These are phyloP conservation scores for Colletotrichum sojae DNA, from an alignment of 2,329 filamentous ascomycete species.

Conservation along the genomic window DNA sequence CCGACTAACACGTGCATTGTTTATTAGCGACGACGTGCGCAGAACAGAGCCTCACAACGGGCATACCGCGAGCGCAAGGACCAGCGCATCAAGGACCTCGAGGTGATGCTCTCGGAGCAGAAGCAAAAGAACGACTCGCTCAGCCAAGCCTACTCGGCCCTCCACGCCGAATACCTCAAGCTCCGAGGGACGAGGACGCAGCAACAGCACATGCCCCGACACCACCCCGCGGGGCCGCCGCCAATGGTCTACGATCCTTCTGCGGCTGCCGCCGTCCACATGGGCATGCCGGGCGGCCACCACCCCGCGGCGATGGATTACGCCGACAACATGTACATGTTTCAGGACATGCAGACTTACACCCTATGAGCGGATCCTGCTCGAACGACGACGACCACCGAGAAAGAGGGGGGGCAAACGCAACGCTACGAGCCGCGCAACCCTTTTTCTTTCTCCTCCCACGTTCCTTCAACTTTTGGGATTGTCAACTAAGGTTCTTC, in stretches of 20 bases:
- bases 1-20: slow-evolving; percentile 22
- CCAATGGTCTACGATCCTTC: slow-evolving; percentile 35
- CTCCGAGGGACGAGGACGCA: slow-evolving; percentile 45
- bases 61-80: slow-evolving; percentile 56
- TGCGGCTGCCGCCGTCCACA: slow-evolving; percentile 17
- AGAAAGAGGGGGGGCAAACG: neutral
- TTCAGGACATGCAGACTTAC: slow-evolving; percentile 46
- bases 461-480: too few relatives aligned
- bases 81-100: slow-evolving; percentile 75
- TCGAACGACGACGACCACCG: neutral
- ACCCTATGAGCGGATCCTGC: slow-evolving; percentile 39
- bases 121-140: slow-evolving; percentile 70
- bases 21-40: slow-evolving; percentile 49
- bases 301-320: slow-evolving; percentile 42
- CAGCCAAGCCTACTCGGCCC: slow-evolving; percentile 65
- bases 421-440: too few relatives aligned
- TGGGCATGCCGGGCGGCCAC: slow-evolving; percentile 41
- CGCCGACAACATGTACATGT: slow-evolving; percentile 50
- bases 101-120: slow-evolving; percentile 67
- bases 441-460: slow-evolving; percentile 3
- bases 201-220: slow-evolving; percentile 34
- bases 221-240: slow-evolving; percentile 26
- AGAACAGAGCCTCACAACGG: slow-evolving; percentile 51
- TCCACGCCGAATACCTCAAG: slow-evolving; percentile 61
- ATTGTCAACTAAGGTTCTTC: slow-evolving; percentile 4